Percentiles rank a stretch among this genome's conserved stretches.
These are phyloP conservation scores for Fonsecaea erecta DNA, from an alignment of 2,329 filamentous ascomycete genomes.

Conservation along the genomic window DNA sequence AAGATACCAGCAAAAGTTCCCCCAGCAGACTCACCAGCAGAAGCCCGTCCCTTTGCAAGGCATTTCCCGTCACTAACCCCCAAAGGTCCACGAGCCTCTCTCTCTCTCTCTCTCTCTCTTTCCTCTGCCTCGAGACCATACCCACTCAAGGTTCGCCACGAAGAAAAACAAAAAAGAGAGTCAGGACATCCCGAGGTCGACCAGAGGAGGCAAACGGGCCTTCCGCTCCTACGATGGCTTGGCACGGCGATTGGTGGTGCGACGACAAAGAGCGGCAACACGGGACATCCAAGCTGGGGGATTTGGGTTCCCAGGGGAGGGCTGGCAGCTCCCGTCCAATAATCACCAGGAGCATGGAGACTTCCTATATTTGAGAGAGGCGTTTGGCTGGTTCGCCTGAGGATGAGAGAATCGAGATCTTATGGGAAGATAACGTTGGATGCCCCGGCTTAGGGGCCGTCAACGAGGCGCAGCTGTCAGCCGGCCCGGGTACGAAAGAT, in stretches of 20 bases:
- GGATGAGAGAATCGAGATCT: neutral
- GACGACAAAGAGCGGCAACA: neutral
- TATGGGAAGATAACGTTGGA: neutral
- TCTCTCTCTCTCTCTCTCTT: neutral
- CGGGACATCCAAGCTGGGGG: neutral
- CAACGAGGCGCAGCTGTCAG: slow-evolving; percentile 17
- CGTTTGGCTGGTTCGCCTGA: neutral
- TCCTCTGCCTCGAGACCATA: neutral
- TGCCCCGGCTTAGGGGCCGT: neutral
- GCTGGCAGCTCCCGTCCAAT: neutral
- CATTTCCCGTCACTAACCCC: neutral
- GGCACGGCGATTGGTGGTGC: neutral
- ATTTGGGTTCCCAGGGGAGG: neutral
- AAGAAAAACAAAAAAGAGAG: too few species aligned
- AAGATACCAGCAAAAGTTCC: slow-evolving; percentile 12
- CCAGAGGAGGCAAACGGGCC: neutral
- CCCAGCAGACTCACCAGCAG: neutral
- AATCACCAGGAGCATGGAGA: neutral
- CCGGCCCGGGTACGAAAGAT: slow-evolving; percentile 1
- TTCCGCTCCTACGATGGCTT: neutral
- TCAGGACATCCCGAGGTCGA: neutral
- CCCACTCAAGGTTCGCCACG: neutral
- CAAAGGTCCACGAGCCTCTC: slow-evolving; percentile 1
- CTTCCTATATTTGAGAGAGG: neutral
- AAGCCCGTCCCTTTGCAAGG: neutral